Conservation (phyloP, 129 eudicot species). For the Apium graveolens region DNA sequence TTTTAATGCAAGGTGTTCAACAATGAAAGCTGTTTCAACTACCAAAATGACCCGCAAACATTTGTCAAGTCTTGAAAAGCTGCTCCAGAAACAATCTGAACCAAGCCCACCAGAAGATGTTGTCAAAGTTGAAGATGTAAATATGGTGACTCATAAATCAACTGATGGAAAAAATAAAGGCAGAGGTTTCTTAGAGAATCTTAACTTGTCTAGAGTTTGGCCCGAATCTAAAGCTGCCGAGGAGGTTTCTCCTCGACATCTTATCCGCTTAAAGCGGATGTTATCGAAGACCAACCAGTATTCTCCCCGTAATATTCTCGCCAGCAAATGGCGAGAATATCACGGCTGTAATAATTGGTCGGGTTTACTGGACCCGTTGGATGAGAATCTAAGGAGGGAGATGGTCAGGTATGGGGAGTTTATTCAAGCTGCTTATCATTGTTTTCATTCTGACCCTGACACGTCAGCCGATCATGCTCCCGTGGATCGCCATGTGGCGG, state of each 20-base stretch:
- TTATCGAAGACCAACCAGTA: conserved; percentile 46
- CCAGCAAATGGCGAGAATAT: conserved; percentile 22
- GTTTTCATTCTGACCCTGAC: conserved; percentile 21
- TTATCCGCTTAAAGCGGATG: conserved; percentile 50
- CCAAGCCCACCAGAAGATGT: conserved; percentile 24
- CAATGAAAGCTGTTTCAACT: conserved; percentile 14
- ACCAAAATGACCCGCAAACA: conserved; percentile 31
- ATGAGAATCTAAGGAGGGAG: conserved; percentile 15
- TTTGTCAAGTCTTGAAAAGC: conserved; percentile 54
- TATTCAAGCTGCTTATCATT: conserved; percentile 26
- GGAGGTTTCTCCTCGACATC: conserved; percentile 79
- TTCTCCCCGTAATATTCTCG: conserved; percentile 65
- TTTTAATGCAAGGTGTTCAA: conserved; percentile 9
- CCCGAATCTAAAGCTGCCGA: conserved; percentile 74
- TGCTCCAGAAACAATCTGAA: conserved; percentile 35
- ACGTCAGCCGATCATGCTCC: conserved; percentile 11
- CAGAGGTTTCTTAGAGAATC: conserved; percentile 39
- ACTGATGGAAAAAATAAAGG: conserved; percentile 19
- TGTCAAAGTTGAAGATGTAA: background rate
- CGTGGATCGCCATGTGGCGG: background rate
- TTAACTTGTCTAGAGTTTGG: conserved; percentile 58
- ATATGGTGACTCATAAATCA: background rate
- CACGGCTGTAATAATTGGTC: conserved; percentile 23
- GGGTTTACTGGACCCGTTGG: conserved; percentile 31
- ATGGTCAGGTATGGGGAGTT: conserved; percentile 25